Evolutionary conservation across 208 protist species (phyloP).

Genomic region (Trypanosoma theileri): DNA sequence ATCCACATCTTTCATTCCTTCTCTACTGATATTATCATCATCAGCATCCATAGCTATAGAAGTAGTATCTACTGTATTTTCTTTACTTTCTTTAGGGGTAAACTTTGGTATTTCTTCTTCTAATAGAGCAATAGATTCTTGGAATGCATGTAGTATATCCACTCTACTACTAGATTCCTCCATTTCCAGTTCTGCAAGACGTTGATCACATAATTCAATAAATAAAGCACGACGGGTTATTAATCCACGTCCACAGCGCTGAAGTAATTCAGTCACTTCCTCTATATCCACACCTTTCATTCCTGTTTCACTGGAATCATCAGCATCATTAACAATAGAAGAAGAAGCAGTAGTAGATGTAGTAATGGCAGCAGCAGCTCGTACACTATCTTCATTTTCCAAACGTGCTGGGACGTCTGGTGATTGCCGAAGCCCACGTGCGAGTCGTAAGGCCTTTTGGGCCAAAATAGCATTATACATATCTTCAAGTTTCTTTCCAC

Average conservation of each 20-base stretch:
- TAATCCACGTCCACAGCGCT: neutral
- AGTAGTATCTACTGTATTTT: neutral
- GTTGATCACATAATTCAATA: neutral
- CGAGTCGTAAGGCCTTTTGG: neutral
- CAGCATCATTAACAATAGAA: neutral
- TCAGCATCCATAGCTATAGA: neutral
- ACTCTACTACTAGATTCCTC: neutral
- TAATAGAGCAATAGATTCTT: too few species aligned
- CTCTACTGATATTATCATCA: neutral
- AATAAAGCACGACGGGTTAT: neutral
- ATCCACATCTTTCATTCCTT: too few species aligned
- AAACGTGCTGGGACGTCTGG: neutral
- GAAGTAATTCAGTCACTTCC: neutral
- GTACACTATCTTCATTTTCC: too few species aligned
- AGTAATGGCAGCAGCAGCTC: neutral
- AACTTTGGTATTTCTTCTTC: too few species aligned
- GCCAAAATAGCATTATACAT: conserved; percentile 3
- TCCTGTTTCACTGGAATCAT: neutral
- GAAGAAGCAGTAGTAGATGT: neutral
- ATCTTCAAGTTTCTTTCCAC: neutral
- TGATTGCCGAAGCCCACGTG: neutral
- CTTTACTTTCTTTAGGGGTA: too few species aligned
- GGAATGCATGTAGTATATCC: neutral
- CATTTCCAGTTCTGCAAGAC: neutral
- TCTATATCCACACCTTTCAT: neutral